These are phyloP conservation scores for Penicillium antarcticum DNA, from an alignment of 495 filamentous ascomycete genomes.

Conservation along the genomic window DNA sequence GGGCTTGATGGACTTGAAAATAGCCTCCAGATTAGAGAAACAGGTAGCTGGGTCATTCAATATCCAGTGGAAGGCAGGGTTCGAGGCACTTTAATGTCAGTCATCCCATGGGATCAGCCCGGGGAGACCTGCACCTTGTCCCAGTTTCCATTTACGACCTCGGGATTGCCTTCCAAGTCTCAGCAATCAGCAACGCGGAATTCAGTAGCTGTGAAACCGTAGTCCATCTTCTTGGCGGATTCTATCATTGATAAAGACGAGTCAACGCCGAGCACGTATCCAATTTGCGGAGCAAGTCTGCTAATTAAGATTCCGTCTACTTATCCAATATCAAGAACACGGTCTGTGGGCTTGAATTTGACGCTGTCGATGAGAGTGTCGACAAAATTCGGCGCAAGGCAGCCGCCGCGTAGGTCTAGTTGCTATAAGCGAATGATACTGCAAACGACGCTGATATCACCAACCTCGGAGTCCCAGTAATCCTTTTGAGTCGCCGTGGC, in stretches of 20 bases:
- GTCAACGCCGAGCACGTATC: slow-evolving; percentile 61
- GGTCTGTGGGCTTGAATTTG: slow-evolving; percentile 52
- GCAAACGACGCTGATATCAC: no score
- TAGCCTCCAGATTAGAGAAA: slow-evolving; percentile 37
- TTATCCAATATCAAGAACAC: slow-evolving; percentile 72
- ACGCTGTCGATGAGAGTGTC: slow-evolving; percentile 61
- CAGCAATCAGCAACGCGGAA: slow-evolving; percentile 45
- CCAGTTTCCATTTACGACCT: slow-evolving; percentile 33
- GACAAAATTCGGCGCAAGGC: slow-evolving; percentile 72
- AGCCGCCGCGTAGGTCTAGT: slow-evolving; percentile 57
- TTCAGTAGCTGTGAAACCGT: slow-evolving; percentile 22
- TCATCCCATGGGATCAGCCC: not conserved
- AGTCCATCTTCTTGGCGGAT: slow-evolving; percentile 37
- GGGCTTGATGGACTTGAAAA: slow-evolving; percentile 48
- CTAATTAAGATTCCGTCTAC: slow-evolving; percentile 69
- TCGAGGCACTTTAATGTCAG: slow-evolving; percentile 48
- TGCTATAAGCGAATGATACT: no score
- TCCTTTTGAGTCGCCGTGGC: no score
- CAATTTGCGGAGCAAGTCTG: slow-evolving; percentile 44
- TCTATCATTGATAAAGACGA: slow-evolving; percentile 62
- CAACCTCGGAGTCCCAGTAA: no score
- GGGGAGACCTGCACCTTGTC: slow-evolving; percentile 49
- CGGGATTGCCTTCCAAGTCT: slow-evolving; percentile 24
- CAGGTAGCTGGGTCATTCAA: slow-evolving; percentile 41
- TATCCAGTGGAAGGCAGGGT: slow-evolving; percentile 80